Evolutionary conservation across 2,329 filamentous ascomycete genomes (phyloP).

Genomic region (Thelonectria blattea): DNA sequence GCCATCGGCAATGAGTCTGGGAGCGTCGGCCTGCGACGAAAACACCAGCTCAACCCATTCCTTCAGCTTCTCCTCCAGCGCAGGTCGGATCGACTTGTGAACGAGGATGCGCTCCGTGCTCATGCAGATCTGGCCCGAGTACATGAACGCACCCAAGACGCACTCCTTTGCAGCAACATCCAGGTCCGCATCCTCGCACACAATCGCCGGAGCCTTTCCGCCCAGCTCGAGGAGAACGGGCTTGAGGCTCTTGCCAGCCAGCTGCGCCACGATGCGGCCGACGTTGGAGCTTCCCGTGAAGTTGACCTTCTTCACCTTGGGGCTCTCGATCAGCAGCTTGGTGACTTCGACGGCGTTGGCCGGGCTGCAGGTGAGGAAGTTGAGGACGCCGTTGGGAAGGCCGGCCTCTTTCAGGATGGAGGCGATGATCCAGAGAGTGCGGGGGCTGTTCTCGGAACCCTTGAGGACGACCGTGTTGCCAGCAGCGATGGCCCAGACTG

Average conservation of each 20-base stretch:
- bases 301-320: conserved; percentile 20
- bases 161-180: conserved; percentile 45
- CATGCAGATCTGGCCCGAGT: conserved; percentile 85
- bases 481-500: conserved; percentile 17
- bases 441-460: conserved; percentile 43
- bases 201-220: conserved; percentile 52
- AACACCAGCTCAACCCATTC: conserved; percentile 11
- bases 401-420: conserved; percentile 49
- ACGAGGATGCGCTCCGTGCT: conserved; percentile 50
- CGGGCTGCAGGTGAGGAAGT: conserved; percentile 43
- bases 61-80: conserved; percentile 15
- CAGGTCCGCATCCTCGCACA: conserved; percentile 53
- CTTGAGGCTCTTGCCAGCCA: conserved; percentile 49
- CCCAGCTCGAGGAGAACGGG: conserved; percentile 55
- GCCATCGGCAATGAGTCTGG: conserved; percentile 10
- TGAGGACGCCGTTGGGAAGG: conserved; percentile 48
- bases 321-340: conserved; percentile 45
- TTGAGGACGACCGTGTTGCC: conserved; percentile 32
- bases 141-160: conserved; percentile 47
- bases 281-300: conserved; percentile 37
- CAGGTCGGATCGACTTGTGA: conserved; percentile 55
- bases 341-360: conserved; percentile 44
- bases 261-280: conserved; percentile 47
- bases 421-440: conserved; percentile 41
- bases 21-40: conserved; percentile 4